Percentiles rank a stretch among this genome's conserved stretches.
These are phyloP conservation scores for Pterulicium gracile DNA, from an alignment of 1,284 basidiomycete genomes.

Conservation along the genomic window DNA sequence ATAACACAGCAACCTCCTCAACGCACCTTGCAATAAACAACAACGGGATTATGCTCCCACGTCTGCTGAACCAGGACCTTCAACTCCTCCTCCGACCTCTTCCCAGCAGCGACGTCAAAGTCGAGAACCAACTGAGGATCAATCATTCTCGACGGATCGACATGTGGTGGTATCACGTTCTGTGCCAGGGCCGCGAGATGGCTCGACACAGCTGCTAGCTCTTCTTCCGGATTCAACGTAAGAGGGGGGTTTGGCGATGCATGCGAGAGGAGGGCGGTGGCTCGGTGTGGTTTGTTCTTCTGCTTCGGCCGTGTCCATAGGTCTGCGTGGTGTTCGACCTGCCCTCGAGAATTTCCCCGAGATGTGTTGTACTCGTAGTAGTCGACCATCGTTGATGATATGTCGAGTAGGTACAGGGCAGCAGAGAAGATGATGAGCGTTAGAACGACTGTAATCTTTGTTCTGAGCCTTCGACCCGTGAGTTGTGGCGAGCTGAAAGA, in stretches of 20 bases:
- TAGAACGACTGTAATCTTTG: neutral
- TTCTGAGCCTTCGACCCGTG: neutral
- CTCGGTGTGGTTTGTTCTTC: neutral
- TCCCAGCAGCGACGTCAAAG: constrained; percentile 62
- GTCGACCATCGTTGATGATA: neutral
- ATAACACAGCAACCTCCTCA: too few species aligned
- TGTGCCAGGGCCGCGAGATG: constrained; percentile 73
- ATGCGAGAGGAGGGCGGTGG: neutral
- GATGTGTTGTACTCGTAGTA: neutral
- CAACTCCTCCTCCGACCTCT: constrained; percentile 46
- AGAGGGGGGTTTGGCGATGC: constrained; percentile 22
- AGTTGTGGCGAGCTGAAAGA: neutral
- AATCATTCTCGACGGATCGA: constrained; percentile 57
- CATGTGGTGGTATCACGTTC: constrained; percentile 61
- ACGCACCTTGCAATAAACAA: constrained; percentile 68
- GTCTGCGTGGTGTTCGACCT: neutral
- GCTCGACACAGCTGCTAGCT: constrained; percentile 68
- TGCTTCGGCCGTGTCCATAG: neutral
- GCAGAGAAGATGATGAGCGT: neutral
- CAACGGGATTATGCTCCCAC: constrained; percentile 68
- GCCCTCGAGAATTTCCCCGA: neutral
- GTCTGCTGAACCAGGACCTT: constrained; percentile 43
- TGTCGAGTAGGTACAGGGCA: neutral
- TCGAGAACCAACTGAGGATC: constrained; percentile 76
- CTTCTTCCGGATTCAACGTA: constrained; percentile 42